Base-by-base conservation (phyloP, 345 rosid genomes). In the Noccaea caerulescens region DNA sequence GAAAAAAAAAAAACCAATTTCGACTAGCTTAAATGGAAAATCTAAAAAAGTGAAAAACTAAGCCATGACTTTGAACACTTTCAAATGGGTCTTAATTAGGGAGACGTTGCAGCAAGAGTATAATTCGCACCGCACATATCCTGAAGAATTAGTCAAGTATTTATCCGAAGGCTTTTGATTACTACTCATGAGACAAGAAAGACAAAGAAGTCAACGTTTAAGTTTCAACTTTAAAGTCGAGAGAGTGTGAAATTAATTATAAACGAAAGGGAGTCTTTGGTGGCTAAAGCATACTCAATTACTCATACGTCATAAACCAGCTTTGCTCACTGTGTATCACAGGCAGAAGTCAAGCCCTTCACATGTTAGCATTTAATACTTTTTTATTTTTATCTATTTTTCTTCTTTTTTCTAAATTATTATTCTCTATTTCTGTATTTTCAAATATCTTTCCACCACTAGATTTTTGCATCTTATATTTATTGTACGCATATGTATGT, bases 311-410 rank as follows among this genome's bases (percentile, higher is more conserved):
- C 36, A 23, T 25, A 25, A 25, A 58, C 53, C 43, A 33, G 43
- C 36, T 73, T 41, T 41, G 63, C 52, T 75, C 64, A 18, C 34
- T 38, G 72, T 75, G 53, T 53, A 37, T 36, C 64, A 68, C 36
- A 60, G 55, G 49, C 58, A 57, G 54, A 69, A 63, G 75, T 76
- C 75, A 69, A 76, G 20, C 59, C 59, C 54, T 69, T 63, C 79
- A 69, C 79, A 76, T 76, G 75, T 69, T 47, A 27, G 71, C 75
- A 69, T 69, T 69, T 49, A 76, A 56, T 61, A 45, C 58, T 68
- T 63, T 30, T 60, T 25, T 25, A 25, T 25, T 25, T 25, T 25
- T 25, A 25, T 42, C 23, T 65, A n/a, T 56, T 13, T 20, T 11
- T 8, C 18, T 25, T 10, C 60, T 47, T 39, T 41, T 11, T 60